phyloP scores from a whole-genome alignment of 495 filamentous ascomycete genomes.

The Penicillium manginii region DNA sequence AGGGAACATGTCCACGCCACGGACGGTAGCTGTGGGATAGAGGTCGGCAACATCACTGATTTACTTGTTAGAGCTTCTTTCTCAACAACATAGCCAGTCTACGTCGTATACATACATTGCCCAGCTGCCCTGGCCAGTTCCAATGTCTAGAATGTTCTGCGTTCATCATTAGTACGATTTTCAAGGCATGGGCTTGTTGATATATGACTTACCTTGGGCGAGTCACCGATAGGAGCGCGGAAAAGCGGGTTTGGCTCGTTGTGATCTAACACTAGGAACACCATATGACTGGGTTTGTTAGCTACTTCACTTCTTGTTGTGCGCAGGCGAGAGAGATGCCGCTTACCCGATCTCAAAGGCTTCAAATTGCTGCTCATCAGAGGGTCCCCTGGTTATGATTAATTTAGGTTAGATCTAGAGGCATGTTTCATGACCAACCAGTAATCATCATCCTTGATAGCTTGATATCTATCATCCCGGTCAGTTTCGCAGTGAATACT shows the following conservation, averaged over 20 bases:
- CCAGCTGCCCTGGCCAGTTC: conserved; percentile 17
- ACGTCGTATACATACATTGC: conserved; percentile 11
- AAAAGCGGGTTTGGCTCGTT: conserved; percentile 12
- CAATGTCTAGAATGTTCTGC: conserved; percentile 25
- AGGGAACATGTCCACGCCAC: background rate
- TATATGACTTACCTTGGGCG: background rate
- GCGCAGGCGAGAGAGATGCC: background rate
- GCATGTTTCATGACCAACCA: background rate
- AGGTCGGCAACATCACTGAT: conserved; percentile 14
- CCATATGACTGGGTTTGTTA: background rate
- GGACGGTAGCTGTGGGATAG: conserved; percentile 1
- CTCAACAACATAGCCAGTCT: background rate
- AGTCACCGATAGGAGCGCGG: conserved; percentile 5
- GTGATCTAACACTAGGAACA: conserved; percentile 3
- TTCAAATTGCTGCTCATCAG: conserved; percentile 23
- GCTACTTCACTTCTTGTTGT: background rate
- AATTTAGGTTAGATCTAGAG: background rate
- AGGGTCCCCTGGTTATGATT: conserved; percentile 3
- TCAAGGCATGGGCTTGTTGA: background rate
- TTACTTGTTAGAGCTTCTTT: conserved; percentile 1
- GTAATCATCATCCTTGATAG: conserved; percentile 10
- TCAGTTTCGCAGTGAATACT: background rate
- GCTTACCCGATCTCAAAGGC: conserved; percentile 18
- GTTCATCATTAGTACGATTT: conserved; percentile 2
- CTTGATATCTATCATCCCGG: conserved; percentile 11